Conservation (phyloP, 75 land plant genomes). For the Chamaecyparis obtusa region DNA sequence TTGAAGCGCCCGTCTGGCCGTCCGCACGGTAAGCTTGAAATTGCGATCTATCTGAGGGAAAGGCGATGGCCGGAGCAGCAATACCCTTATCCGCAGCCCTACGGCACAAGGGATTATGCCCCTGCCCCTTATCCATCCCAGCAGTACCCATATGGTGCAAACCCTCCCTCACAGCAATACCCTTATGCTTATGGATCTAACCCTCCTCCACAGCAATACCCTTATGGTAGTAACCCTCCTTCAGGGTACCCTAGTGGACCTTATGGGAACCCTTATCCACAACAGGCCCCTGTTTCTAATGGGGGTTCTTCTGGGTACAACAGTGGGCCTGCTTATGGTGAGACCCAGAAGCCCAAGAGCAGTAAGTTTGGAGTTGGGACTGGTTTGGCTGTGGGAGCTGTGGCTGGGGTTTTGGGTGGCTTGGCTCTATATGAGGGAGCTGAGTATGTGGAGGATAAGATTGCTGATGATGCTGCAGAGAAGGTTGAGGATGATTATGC, state of each 20-base stretch:
- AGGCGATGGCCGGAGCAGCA: constrained; percentile 15
- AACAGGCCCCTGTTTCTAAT: background rate
- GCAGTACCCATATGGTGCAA: constrained; percentile 12
- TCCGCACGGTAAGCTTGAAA: constrained; percentile 56
- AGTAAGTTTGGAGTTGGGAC: constrained; percentile 26
- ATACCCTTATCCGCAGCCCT: constrained; percentile 1
- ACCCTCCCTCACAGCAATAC: constrained; percentile 12
- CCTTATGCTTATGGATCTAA: background rate
- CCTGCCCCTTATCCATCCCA: constrained; percentile 18
- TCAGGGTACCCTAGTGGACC: background rate
- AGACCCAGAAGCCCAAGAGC: constrained; percentile 19
- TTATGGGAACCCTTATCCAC: background rate
- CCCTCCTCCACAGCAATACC: background rate
- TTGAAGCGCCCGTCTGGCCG: constrained; percentile 64
- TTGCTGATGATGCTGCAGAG: constrained; percentile 25
- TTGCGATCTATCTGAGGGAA: constrained; percentile 33
- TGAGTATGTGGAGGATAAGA: constrained; percentile 45
- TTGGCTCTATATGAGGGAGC: constrained; percentile 43
- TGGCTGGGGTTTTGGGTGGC: constrained; percentile 56
- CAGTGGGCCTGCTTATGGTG: constrained; percentile 23
- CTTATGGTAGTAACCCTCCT: background rate
- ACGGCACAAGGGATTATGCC: background rate
- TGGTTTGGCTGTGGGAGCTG: constrained; percentile 45
- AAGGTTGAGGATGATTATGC: constrained; percentile 31
- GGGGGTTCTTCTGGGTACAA: background rate